Percentiles rank a stretch among this genome's conserved stretches.
phyloP scores from a whole-genome alignment of 108 stramenopile genomes.

The Cylindrotheca closterium region DNA sequence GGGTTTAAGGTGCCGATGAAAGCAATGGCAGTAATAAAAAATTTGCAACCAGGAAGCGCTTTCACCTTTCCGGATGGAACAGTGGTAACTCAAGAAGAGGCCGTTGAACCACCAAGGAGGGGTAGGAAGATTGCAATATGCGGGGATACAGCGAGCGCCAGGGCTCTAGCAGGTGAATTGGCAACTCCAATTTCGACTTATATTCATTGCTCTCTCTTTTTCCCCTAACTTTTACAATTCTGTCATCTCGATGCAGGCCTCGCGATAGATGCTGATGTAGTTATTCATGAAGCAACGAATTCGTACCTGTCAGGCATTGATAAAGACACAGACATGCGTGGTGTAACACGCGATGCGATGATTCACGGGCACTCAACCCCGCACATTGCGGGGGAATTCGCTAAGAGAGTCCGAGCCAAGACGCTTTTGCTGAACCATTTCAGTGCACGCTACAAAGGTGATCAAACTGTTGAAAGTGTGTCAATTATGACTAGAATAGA shows the following conservation, averaged over 20 bases:
- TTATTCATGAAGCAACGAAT: slow-evolving; percentile 93
- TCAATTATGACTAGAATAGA: slow-evolving; percentile 86
- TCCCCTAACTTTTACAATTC: neutral
- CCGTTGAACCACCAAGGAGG: slow-evolving; percentile 70
- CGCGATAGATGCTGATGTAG: slow-evolving; percentile 72
- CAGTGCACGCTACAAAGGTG: slow-evolving; percentile 81
- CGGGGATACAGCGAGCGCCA: slow-evolving; percentile 89
- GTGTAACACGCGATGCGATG: slow-evolving; percentile 67
- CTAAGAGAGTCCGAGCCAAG: slow-evolving; percentile 64
- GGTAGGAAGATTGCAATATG: slow-evolving; percentile 93
- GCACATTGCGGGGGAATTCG: slow-evolving; percentile 80
- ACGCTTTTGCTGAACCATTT: slow-evolving; percentile 84
- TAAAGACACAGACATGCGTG: slow-evolving; percentile 47
- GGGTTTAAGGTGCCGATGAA: slow-evolving; percentile 85
- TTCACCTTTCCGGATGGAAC: slow-evolving; percentile 94
- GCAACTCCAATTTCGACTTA: neutral
- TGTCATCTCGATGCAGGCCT: slow-evolving; percentile 26
- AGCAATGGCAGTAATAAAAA: slow-evolving; percentile 83
- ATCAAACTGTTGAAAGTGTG: slow-evolving; percentile 66
- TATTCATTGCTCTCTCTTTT: neutral
- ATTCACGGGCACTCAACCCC: slow-evolving; percentile 89
- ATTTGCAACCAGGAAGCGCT: slow-evolving; percentile 60
- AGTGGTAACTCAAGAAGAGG: slow-evolving; percentile 74
- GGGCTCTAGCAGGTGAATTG: slow-evolving; percentile 28
- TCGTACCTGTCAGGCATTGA: slow-evolving; percentile 69